phyloP scores from a whole-genome alignment of 352 stramenopile genomes.

The Globisporangium camurandrum region DNA sequence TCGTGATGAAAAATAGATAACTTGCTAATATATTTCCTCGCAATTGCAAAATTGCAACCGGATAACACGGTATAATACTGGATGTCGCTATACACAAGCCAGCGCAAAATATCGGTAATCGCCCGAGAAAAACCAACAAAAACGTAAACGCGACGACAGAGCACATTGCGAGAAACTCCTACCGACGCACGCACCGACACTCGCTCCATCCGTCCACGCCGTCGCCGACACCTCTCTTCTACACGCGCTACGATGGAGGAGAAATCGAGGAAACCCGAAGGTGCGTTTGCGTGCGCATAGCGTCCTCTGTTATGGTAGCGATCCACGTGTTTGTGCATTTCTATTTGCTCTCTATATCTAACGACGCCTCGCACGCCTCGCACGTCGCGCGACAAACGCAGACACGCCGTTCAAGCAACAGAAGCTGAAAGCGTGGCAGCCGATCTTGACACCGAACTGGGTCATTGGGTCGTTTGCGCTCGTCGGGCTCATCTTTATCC shows the following conservation, averaged over 20 bases:
- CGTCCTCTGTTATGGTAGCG: too few relatives aligned
- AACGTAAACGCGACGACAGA: background rate
- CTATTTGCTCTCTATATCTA: background rate
- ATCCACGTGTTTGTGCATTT: too few relatives aligned
- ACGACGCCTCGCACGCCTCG: background rate
- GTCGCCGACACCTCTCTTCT: constrained; percentile 6
- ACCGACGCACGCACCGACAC: background rate
- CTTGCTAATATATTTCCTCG: too few relatives aligned
- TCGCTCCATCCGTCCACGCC: constrained; percentile 10
- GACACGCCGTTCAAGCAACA: constrained; percentile 88
- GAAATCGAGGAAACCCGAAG: constrained; percentile 82
- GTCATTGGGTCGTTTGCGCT: constrained; percentile 93
- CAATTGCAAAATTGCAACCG: too few relatives aligned
- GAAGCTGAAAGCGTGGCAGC: constrained; percentile 93
- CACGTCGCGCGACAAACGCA: too few relatives aligned
- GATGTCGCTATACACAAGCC: constrained; percentile 3
- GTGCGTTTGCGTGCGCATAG: constrained; percentile 16
- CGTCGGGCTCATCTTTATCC: constrained; percentile 93
- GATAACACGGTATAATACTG: background rate
- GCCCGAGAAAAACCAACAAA: constrained; percentile 9
- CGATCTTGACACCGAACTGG: constrained; percentile 94
- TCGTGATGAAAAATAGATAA: too few relatives aligned
- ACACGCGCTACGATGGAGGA: constrained; percentile 54
- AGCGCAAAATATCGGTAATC: background rate
- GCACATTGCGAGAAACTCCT: constrained; percentile 7